These are phyloP conservation scores for Mycosarcoma mackinlayi DNA, from an alignment of 1,284 basidiomycete species.

Conservation along the genomic window DNA sequence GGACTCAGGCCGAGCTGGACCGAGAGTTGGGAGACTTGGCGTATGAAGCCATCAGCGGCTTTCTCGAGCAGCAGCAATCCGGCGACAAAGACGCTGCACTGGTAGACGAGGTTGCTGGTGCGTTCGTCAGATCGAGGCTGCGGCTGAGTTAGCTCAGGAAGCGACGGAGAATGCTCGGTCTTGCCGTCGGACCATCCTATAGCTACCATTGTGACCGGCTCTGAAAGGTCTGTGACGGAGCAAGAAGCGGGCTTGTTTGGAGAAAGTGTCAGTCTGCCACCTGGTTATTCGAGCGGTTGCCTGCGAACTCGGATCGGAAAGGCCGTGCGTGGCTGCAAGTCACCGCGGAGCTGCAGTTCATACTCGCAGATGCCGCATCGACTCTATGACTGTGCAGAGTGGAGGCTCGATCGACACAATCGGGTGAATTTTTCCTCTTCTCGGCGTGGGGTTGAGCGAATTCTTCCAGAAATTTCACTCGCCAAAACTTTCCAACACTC, in stretches of 20 bases:
- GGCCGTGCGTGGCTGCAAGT: constrained; percentile 15
- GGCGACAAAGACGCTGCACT: constrained; percentile 35
- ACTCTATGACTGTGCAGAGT: background rate
- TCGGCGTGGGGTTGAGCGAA: constrained; percentile 5
- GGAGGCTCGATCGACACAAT: constrained; percentile 8
- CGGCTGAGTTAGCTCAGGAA: background rate
- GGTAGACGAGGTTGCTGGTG: constrained; percentile 20
- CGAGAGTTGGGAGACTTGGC: constrained; percentile 37
- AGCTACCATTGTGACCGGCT: constrained; percentile 6
- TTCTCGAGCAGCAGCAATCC: constrained; percentile 31
- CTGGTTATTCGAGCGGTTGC: too few species aligned
- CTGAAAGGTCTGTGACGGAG: background rate
- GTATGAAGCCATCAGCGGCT: constrained; percentile 39
- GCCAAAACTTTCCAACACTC: background rate
- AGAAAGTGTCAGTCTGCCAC: too few species aligned
- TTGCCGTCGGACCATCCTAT: constrained; percentile 7
- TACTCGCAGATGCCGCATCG: background rate
- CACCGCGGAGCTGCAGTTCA: constrained; percentile 9
- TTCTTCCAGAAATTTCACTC: constrained; percentile 38
- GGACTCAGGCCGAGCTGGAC: constrained; percentile 30
- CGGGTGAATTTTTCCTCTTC: background rate
- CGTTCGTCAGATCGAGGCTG: background rate
- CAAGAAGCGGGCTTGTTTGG: too few species aligned
- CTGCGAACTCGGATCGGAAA: background rate
- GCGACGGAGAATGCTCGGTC: background rate